phyloP scores from a whole-genome alignment of 2,329 filamentous ascomycete species.

The Apiospora marii region DNA sequence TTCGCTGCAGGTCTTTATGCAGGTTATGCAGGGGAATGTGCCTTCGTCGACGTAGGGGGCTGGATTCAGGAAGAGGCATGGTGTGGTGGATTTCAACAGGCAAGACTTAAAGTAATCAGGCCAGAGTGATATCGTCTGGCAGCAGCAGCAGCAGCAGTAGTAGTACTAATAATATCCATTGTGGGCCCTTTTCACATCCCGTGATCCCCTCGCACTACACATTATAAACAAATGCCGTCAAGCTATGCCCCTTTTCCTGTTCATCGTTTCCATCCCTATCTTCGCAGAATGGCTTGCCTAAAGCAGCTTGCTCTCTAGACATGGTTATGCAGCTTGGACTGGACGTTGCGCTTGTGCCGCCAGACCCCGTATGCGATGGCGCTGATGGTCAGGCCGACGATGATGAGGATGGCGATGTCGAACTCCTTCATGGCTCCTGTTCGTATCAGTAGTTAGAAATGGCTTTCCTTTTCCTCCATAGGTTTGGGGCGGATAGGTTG shows the following conservation, averaged over 20 bases:
- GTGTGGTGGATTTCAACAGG: background rate
- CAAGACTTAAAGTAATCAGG: background rate
- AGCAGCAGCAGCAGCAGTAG: background rate
- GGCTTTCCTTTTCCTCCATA: background rate
- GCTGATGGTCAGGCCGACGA: background rate
- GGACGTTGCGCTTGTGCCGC: background rate
- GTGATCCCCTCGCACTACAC: background rate
- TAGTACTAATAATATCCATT: background rate
- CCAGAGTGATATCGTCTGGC: background rate
- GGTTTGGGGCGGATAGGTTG: background rate
- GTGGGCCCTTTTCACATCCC: background rate
- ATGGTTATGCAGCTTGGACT: background rate
- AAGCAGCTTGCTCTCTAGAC: background rate
- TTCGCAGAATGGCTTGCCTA: too few relatives aligned
- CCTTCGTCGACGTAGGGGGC: constrained; percentile 44
- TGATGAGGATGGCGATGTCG: constrained; percentile 2
- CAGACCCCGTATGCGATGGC: background rate
- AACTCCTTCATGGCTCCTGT: background rate
- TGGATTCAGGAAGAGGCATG: background rate
- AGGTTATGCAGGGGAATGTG: constrained; percentile 49
- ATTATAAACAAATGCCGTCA: background rate
- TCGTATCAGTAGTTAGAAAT: background rate
- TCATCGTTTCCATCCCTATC: too few relatives aligned
- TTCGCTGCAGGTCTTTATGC: constrained; percentile 55
- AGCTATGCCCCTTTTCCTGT: too few relatives aligned